A percentile compares a stretch with the other conserved stretches of the same genome.
phyloP scores from a whole-genome alignment of 306 rosid genomes.

The Pyrus communis region DNA sequence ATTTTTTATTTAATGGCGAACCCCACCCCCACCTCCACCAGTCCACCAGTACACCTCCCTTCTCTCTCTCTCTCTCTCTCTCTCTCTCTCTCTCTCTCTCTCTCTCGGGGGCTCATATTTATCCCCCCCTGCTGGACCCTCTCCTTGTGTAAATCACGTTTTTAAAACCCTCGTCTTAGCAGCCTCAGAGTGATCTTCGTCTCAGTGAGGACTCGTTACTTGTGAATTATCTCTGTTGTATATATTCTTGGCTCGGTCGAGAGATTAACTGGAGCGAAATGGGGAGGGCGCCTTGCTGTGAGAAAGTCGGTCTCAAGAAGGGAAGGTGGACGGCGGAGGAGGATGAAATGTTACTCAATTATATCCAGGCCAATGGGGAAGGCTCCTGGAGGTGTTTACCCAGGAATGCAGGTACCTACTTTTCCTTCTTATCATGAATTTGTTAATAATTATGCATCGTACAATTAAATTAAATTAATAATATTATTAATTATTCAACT shows the following conservation, averaged over 20 bases:
- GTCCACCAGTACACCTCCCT: not conserved
- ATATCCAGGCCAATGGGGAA: conserved; percentile 67
- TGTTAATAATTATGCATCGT: not conserved
- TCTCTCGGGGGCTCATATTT: not conserved
- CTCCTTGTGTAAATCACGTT: not conserved
- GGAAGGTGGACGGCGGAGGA: conserved; percentile 86
- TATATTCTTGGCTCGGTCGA: not conserved
- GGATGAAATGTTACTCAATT: conserved; percentile 47
- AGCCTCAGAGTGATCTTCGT: not conserved
- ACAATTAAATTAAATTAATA: not conserved
- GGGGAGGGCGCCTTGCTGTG: conserved; percentile 94
- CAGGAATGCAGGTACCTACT: conserved; percentile 58
- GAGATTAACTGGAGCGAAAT: conserved; percentile 9
- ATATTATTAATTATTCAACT: not conserved
- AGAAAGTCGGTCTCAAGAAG: conserved; percentile 69
- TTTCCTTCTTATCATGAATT: not conserved
- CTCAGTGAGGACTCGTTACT: not conserved
- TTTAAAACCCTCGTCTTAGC: not conserved
- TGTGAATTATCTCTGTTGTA: not conserved
- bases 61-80: too few relatives aligned
- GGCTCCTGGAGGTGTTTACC: conserved; percentile 92
- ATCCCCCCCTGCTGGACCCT: not conserved
- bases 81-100: not conserved
- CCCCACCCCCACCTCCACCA: not conserved
- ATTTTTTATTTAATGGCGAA: not conserved